A percentile compares a stretch with the other conserved stretches of the same genome.
Evolutionary conservation across 306 rosid species (phyloP).

Genomic region (Aeschynomene evenia): DNA sequence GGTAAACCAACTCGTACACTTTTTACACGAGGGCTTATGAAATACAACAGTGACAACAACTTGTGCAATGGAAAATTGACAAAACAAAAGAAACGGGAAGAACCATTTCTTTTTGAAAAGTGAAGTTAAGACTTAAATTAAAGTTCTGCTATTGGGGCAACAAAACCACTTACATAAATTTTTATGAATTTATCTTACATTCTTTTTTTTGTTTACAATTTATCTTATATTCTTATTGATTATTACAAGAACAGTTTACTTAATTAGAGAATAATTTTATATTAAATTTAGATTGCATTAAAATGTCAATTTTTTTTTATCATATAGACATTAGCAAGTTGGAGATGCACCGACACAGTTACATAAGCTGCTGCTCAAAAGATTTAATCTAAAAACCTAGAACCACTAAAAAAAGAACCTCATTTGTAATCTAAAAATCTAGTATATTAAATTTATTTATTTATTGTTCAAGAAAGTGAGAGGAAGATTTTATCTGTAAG

Average conservation of each 20-base stretch:
- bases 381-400: neutral
- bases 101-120: neutral
- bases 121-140: neutral
- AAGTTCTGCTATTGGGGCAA: neutral
- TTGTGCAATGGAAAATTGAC: slow-evolving; percentile 20
- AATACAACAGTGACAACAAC: neutral
- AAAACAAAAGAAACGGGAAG: neutral
- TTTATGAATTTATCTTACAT: neutral
- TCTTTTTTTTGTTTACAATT: too few species aligned
- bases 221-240: neutral
- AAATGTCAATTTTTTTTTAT: neutral
- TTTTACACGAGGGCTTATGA: neutral
- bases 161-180: neutral
- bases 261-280: neutral
- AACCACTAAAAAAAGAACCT: slow-evolving; percentile 2
- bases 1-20: slow-evolving; percentile 19
- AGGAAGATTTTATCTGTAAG: neutral
- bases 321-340: neutral
- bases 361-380: neutral
- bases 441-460: too few species aligned
- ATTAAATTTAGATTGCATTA: neutral
- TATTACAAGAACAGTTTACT: neutral
- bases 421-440: too few species aligned
- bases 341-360: slow-evolving; percentile 33
- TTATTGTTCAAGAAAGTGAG: neutral